Conservation (phyloP, 495 filamentous ascomycete species). For the Aspergillus haitiensis region DNA sequence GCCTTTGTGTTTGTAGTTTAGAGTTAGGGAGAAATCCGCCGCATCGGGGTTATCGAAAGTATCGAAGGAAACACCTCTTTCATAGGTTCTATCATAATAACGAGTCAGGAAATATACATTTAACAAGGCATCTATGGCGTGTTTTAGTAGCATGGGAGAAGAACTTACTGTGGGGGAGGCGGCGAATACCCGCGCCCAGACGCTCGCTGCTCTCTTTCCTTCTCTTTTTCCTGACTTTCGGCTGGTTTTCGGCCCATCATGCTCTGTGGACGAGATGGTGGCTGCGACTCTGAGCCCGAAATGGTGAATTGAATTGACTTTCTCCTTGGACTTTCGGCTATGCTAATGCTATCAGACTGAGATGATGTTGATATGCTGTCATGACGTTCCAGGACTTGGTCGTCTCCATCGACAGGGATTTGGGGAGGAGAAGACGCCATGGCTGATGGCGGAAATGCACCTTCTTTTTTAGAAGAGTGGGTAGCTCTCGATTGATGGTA, state of each 20-base stretch:
- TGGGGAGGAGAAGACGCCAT: conserved; percentile 34
- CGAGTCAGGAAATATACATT: not conserved
- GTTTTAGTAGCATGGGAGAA: too few relatives aligned
- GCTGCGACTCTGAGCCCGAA: conserved; percentile 32
- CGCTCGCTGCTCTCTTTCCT: conserved; percentile 32
- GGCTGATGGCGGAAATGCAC: not conserved
- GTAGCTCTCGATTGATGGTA: not conserved
- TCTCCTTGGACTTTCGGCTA: conserved; percentile 32
- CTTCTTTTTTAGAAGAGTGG: not conserved
- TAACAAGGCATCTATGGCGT: too few relatives aligned
- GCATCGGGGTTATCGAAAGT: conserved; percentile 88
- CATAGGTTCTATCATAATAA: conserved; percentile 41
- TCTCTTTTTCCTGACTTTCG: conserved; percentile 26
- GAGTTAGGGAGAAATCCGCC: conserved; percentile 74
- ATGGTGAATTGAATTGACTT: conserved; percentile 49
- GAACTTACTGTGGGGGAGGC: conserved; percentile 41
- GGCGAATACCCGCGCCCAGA: conserved; percentile 36
- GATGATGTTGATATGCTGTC: conserved; percentile 22
- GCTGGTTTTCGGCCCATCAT: conserved; percentile 27
- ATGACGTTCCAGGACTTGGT: conserved; percentile 44
- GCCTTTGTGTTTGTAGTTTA: conserved; percentile 86
- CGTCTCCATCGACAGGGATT: conserved; percentile 54
- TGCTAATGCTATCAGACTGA: conserved; percentile 25
- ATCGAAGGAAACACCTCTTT: conserved; percentile 80
- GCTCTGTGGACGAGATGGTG: conserved; percentile 34